Percentiles rank a stretch among this genome's conserved stretches.
phyloP scores from a whole-genome alignment of 1,139 yeast species.

The Taphrina deformans region DNA sequence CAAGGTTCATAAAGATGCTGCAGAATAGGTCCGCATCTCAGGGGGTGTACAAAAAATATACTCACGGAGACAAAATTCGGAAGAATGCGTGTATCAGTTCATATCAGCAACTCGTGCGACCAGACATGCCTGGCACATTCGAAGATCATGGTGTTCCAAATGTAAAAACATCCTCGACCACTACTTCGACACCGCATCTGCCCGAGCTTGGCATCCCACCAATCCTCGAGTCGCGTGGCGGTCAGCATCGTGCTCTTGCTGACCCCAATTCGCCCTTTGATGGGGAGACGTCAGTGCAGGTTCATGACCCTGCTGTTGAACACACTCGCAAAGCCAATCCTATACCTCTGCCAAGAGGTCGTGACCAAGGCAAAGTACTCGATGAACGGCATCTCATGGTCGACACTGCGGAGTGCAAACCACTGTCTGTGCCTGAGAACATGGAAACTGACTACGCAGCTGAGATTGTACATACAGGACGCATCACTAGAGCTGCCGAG shows the following conservation, averaged over 20 bases:
- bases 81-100: not conserved
- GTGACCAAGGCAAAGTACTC: not conserved
- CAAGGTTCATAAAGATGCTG: not conserved
- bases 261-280: not conserved
- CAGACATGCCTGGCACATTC: not conserved
- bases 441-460: not conserved
- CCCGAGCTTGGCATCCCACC: not conserved
- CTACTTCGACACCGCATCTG: not conserved
- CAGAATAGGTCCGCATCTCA: not conserved
- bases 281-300: not conserved
- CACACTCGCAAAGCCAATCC: not conserved
- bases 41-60: not conserved
- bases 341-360: conserved; percentile 14
- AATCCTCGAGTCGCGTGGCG: not conserved
- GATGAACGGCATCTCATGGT: conserved; percentile 12
- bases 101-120: not conserved
- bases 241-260: not conserved
- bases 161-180: not conserved
- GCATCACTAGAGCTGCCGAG: not conserved
- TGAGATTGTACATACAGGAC: not conserved
- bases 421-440: not conserved
- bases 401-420: not conserved
- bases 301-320: not conserved
- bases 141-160: not conserved
- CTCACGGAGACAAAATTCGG: not conserved